Evolutionary conservation across 1,284 basidiomycete genomes (phyloP).

Genomic region (Termitomyces sp.): DNA sequence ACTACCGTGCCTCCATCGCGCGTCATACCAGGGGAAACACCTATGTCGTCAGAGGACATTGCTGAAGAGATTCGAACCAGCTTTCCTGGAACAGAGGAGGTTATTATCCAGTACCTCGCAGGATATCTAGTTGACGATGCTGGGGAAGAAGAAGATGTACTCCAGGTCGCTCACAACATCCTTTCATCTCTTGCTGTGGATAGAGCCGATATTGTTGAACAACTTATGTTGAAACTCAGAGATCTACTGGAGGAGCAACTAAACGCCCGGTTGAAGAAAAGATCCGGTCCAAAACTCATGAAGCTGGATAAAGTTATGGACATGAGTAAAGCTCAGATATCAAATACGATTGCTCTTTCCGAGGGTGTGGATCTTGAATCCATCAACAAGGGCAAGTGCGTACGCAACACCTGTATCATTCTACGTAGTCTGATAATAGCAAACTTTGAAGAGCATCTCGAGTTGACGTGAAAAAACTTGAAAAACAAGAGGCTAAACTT

Average conservation of each 20-base stretch:
- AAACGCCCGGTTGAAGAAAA: constrained; percentile 51
- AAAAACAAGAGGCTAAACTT: constrained; percentile 98
- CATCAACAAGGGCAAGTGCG: constrained; percentile 90
- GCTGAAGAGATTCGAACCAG: constrained; percentile 74
- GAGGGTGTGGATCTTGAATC: constrained; percentile 92
- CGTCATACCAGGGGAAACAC: background rate
- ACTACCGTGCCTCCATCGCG: background rate
- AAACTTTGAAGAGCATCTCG: constrained; percentile 70
- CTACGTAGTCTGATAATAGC: constrained; percentile 13
- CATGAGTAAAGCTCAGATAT: constrained; percentile 84
- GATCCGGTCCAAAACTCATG: constrained; percentile 56
- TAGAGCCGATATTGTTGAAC: constrained; percentile 49
- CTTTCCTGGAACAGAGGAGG: constrained; percentile 88
- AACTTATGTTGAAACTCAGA: constrained; percentile 65
- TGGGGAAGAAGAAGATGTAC: constrained; percentile 85
- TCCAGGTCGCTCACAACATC: constrained; percentile 74
- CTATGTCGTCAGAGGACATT: constrained; percentile 59
- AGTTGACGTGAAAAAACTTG: constrained; percentile 96
- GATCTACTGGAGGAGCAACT: constrained; percentile 65
- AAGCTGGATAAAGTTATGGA: constrained; percentile 93
- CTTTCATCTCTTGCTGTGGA: constrained; percentile 67
- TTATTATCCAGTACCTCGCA: constrained; percentile 89
- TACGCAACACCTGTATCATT: constrained; percentile 21
- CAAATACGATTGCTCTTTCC: constrained; percentile 76
- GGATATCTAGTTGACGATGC: constrained; percentile 93